phyloP scores from a whole-genome alignment of 2,329 filamentous ascomycete genomes.

The Fusarium compactum region DNA sequence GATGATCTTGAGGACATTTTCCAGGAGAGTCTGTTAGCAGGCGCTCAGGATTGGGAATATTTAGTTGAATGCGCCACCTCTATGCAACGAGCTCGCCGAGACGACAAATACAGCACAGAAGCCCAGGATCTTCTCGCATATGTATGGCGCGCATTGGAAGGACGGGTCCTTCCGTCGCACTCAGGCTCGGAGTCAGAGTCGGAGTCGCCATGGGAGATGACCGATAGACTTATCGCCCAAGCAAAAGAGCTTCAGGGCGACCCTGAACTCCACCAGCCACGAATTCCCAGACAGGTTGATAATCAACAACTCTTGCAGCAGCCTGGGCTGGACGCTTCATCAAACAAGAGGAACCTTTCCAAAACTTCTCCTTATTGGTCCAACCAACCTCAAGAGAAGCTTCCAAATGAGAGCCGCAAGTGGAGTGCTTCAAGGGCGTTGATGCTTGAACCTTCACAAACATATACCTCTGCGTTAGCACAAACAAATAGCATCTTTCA shows the following conservation, averaged over 20 bases:
- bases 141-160: conserved; percentile 45
- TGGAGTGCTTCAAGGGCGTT: conserved; percentile 19
- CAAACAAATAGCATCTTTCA: conserved; percentile 3
- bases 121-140: conserved; percentile 52
- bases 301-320: conserved; percentile 18
- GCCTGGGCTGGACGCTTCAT: conserved; percentile 3
- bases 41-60: conserved; percentile 52
- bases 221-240: conserved; percentile 52
- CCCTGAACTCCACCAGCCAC: conserved; percentile 31
- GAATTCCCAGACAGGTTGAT: conserved; percentile 6
- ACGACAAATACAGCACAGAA: conserved; percentile 43
- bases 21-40: conserved; percentile 50
- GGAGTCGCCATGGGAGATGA: conserved; percentile 48
- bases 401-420: conserved; percentile 27
- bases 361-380: conserved; percentile 49
- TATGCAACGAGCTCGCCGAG: conserved; percentile 35
- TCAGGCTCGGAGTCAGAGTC: conserved; percentile 23
- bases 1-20: conserved; percentile 51
- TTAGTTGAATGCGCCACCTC: conserved; percentile 52
- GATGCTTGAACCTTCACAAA: conserved; percentile 11
- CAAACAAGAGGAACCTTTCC: conserved; percentile 23
- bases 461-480: neutral
- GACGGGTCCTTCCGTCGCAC: conserved; percentile 6
- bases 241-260: conserved; percentile 48
- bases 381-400: conserved; percentile 34